Evolutionary conservation across 2,329 filamentous ascomycete species (phyloP).

Genomic region (Immersiporthe knoxdaviesiana): DNA sequence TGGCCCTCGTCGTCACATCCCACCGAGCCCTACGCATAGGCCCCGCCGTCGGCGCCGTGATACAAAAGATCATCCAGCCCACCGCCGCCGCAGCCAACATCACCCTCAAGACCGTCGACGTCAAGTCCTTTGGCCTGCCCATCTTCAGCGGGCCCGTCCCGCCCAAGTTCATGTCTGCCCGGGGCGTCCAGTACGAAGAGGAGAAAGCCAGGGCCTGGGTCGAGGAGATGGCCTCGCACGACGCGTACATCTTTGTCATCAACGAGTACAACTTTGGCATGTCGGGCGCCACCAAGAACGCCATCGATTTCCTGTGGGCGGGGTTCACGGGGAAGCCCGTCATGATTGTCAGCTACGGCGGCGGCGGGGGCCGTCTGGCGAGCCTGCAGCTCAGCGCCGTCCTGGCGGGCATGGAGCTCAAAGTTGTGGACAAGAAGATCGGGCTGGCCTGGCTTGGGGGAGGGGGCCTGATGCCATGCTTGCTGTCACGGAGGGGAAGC

Average conservation of each 20-base stretch:
- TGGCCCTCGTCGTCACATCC: slow-evolving; percentile 19
- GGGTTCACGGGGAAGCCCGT: slow-evolving; percentile 61
- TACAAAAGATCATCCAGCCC: slow-evolving; percentile 23
- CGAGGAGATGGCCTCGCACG: slow-evolving; percentile 46
- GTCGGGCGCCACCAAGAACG: slow-evolving; percentile 61
- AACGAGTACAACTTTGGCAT: slow-evolving; percentile 62
- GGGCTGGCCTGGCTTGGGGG: slow-evolving; percentile 14
- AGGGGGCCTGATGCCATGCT: slow-evolving; percentile 11
- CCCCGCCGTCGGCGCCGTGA: slow-evolving; percentile 6
- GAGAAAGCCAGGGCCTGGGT: slow-evolving; percentile 52
- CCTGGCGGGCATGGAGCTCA: slow-evolving; percentile 29
- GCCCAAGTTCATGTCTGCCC: slow-evolving; percentile 39
- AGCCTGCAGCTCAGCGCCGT: slow-evolving; percentile 35
- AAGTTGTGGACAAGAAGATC: slow-evolving; percentile 27
- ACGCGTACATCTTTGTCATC: slow-evolving; percentile 54
- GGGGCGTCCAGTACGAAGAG: slow-evolving; percentile 42
- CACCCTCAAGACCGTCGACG: slow-evolving; percentile 19
- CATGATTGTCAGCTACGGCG: slow-evolving; percentile 58
- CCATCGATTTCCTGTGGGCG: slow-evolving; percentile 63
- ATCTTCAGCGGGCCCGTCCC: slow-evolving; percentile 8
- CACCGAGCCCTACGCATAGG: slow-evolving; percentile 17
- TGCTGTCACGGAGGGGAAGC: slow-evolving; percentile 16
- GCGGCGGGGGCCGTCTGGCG: slow-evolving; percentile 29
- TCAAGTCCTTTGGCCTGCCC: slow-evolving; percentile 24
- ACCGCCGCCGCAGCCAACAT: slow-evolving; percentile 12